Evolutionary conservation across 73 alveolate species (phyloP), one percentile per base, ranked within the genome.

Genomic region (Stentor coeruleus): DNA sequence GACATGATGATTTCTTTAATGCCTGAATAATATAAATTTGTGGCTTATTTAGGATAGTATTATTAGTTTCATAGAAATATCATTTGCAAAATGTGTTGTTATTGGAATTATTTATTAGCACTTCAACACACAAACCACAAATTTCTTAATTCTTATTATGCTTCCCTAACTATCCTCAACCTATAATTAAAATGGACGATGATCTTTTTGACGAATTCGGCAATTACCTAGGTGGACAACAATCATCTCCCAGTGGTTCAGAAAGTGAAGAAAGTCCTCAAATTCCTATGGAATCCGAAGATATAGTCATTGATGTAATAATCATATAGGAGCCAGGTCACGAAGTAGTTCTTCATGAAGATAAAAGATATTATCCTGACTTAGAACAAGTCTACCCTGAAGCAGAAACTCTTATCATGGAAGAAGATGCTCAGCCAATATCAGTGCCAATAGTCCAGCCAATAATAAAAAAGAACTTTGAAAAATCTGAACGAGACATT

Each of bases 121-220:
- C n/a, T n/a, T n/a, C n/a, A n/a, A n/a, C n/a, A n/a, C n/a, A n/a
- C n/a, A n/a, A n/a, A n/a, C n/a, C 77, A 11, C 3, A 15, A 57
- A 42, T 20, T 28, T n/a, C 49, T 59, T 2, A n/a, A 15, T 77
- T 59, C 72, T n/a, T n/a, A n/a, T n/a, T n/a, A n/a, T n/a, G n/a
- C n/a, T n/a, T n/a, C n/a, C n/a, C n/a, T n/a, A n/a, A n/a, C n/a
- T n/a, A n/a, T n/a, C n/a, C n/a, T n/a, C n/a, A n/a, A n/a, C n/a
- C n/a, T n/a, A n/a, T n/a, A 49, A 31, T 73, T 72, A 77, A 83
- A 74, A 84, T 90, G 90, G 95, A 95, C 91, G 99, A 97, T 82
- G 98, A 96, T 84, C 85, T 96, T 84, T 97, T 94, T 89, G 99
- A 98, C 77, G 99, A 97, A 89, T 98, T 98, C 84, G 99, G 99